phyloP scores from a whole-genome alignment of 108 stramenopile genomes.

The Cyclotella baltica region DNA sequence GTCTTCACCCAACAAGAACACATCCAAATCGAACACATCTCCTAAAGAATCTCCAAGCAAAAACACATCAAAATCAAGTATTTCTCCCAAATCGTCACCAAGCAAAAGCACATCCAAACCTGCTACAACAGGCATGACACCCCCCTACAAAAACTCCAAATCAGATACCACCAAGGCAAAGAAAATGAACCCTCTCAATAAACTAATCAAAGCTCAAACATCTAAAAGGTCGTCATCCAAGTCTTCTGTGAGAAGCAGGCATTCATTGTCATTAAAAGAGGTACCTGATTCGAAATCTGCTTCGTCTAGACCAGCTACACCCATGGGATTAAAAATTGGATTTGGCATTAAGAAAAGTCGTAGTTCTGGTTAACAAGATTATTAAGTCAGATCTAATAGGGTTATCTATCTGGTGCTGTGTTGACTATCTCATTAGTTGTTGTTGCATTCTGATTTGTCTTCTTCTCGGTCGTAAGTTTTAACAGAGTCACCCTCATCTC shows the following conservation, averaged over 20 bases:
- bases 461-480: too few species aligned
- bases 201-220: neutral
- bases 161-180: neutral
- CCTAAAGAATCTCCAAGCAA: too few species aligned
- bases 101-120: too few species aligned
- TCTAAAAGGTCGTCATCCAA: neutral
- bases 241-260: neutral
- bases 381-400: too few species aligned
- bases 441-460: too few species aligned
- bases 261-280: neutral
- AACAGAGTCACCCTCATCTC: too few species aligned
- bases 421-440: too few species aligned
- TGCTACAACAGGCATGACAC: neutral
- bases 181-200: conserved; percentile 10
- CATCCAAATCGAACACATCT: neutral
- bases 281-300: neutral
- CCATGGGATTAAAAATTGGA: conserved; percentile 4
- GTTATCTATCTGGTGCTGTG: too few species aligned
- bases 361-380: neutral
- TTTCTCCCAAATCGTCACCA: too few species aligned
- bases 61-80: too few species aligned
- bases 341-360: conserved; percentile 8
- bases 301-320: neutral
- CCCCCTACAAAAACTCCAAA: neutral
- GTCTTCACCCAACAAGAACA: neutral